phyloP scores from a whole-genome alignment of 352 stramenopile species.

The Phytophthora pisi region DNA sequence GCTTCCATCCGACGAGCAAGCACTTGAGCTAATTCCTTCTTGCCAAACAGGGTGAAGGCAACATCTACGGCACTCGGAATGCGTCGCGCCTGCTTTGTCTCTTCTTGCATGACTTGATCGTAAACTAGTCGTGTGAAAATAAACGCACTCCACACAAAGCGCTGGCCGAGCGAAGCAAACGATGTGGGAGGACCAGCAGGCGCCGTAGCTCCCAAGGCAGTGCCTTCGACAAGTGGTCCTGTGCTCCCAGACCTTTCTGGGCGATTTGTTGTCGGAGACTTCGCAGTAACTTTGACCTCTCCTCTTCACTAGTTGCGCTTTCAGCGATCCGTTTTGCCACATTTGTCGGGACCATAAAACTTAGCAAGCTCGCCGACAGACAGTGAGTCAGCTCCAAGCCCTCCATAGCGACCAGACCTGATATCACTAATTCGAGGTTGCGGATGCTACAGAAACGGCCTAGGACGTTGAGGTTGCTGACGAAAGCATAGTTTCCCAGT shows the following conservation, averaged over 20 bases:
- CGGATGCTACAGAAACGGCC: too few species aligned
- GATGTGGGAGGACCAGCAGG: conserved; percentile 8
- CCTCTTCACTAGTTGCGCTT: not conserved
- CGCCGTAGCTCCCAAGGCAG: not conserved
- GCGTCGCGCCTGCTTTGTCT: conserved; percentile 24
- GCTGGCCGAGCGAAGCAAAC: conserved; percentile 29
- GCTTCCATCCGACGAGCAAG: conserved; percentile 16
- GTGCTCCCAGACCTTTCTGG: not conserved
- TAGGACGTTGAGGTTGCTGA: too few species aligned
- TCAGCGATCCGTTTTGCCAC: not conserved
- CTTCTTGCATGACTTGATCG: conserved; percentile 19
- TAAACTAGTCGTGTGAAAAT: conserved; percentile 26
- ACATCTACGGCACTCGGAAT: conserved; percentile 33
- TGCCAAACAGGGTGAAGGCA: conserved; percentile 30
- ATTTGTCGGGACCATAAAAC: not conserved
- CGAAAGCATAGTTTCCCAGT: too few species aligned
- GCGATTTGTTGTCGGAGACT: not conserved
- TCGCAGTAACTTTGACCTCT: not conserved
- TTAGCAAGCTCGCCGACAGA: not conserved
- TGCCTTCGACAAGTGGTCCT: conserved; percentile 6
- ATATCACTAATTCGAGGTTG: too few species aligned
- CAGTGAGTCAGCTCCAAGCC: conserved; percentile 25
- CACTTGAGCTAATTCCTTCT: conserved; percentile 18
- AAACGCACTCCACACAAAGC: conserved; percentile 36
- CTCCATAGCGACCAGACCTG: conserved; percentile 23